Evolutionary conservation across 2,329 filamentous ascomycete species (phyloP).

Genomic region (Reticulascus tulasneorum): DNA sequence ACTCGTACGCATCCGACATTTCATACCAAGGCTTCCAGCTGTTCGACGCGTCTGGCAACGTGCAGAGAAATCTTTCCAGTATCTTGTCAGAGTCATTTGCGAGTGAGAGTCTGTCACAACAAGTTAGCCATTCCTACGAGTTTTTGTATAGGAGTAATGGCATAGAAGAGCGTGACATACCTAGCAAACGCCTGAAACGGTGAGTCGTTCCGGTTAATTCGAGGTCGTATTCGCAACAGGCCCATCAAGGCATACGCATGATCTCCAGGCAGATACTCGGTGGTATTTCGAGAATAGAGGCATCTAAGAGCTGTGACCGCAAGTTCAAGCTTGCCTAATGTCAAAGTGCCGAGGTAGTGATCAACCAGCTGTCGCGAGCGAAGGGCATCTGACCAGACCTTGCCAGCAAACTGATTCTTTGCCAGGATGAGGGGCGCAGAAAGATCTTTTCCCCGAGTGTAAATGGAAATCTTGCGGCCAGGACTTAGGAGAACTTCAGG

Average conservation of each 20-base stretch:
- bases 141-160: too few relatives aligned
- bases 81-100: slow-evolving; percentile 30
- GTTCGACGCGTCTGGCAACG: slow-evolving; percentile 23
- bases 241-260: slow-evolving; percentile 33
- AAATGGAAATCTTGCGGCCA: slow-evolving; percentile 16
- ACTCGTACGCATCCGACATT: slow-evolving; percentile 27
- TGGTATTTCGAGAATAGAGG: slow-evolving; percentile 22
- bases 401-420: slow-evolving; percentile 28
- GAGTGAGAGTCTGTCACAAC: slow-evolving; percentile 26
- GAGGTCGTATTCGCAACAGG: slow-evolving; percentile 26
- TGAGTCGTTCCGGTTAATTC: slow-evolving; percentile 26
- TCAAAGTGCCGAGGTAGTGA: slow-evolving; percentile 27
- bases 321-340: slow-evolving; percentile 28
- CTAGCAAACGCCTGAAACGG: slow-evolving; percentile 34
- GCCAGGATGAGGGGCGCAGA: slow-evolving; percentile 16
- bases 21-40: slow-evolving; percentile 26
- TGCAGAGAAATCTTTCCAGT: slow-evolving; percentile 28
- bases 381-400: slow-evolving; percentile 24
- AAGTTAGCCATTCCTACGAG: too few relatives aligned
- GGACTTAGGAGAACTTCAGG: slow-evolving; percentile 30
- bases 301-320: slow-evolving; percentile 25
- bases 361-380: slow-evolving; percentile 27
- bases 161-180: too few relatives aligned
- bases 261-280: slow-evolving; percentile 22
- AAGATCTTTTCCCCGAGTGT: slow-evolving; percentile 20